Evolutionary conservation across 2,329 filamentous ascomycete species (phyloP).

Genomic region (Daldinia eschscholtzii): DNA sequence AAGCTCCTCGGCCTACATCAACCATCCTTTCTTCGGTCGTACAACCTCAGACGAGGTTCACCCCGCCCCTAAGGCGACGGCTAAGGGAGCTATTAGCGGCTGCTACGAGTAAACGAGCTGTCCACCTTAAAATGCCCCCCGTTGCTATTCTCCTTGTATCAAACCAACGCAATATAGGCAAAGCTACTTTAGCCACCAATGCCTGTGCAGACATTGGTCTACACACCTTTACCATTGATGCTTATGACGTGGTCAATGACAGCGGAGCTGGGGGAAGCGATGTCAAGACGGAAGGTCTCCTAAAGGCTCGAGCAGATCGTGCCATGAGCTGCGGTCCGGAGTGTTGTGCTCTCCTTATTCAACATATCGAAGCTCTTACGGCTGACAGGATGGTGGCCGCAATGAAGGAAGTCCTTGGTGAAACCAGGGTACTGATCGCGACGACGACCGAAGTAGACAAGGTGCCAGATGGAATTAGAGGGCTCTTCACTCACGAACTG

Average conservation of each 20-base stretch:
- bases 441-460: constrained; percentile 97
- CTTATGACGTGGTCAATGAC: constrained; percentile 95
- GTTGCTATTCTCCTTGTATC: constrained; percentile 90
- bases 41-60: constrained; percentile 63
- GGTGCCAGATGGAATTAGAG: constrained; percentile 88
- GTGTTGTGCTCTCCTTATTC: constrained; percentile 85
- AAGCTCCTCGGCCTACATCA: constrained; percentile 65
- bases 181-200: constrained; percentile 79
- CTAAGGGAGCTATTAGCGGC: constrained; percentile 88
- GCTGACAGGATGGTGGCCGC: constrained; percentile 90
- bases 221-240: constrained; percentile 89
- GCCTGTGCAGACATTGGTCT: constrained; percentile 91
- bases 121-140: constrained; percentile 88
- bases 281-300: constrained; percentile 91
- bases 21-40: constrained; percentile 58
- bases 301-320: constrained; percentile 88
- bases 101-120: constrained; percentile 86
- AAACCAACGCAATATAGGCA: constrained; percentile 93
- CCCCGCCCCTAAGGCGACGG: constrained; percentile 74
- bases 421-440: constrained; percentile 85
- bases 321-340: constrained; percentile 89
- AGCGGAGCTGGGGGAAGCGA: constrained; percentile 88
- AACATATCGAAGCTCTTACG: constrained; percentile 90
- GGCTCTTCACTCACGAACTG: constrained; percentile 94
- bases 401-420: constrained; percentile 84